Base-by-base conservation (phyloP, 208 protist genomes). In the Leishmania mexicana region DNA sequence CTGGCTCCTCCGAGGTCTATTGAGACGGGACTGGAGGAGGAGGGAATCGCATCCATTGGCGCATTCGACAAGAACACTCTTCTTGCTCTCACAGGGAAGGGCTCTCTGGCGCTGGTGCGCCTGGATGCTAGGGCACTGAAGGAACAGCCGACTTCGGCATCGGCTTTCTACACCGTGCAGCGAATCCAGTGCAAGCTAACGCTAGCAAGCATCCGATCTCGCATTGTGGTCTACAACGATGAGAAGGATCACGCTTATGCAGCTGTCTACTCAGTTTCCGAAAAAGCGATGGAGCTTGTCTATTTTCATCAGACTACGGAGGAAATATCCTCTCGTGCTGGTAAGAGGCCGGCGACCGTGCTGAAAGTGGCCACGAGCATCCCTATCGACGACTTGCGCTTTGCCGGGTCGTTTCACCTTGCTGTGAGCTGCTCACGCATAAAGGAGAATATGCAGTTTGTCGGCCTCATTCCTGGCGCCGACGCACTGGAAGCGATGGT, bases 341-440 rank as follows among this genome's bases (percentile, higher is more conserved):
- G 53, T 45, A 13, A 64, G 21, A n/a, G 24, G 70, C 6, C 38
- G 17, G 68, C 38, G 7, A 62, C 57, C 1, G 76, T 81, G 15
- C 51, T 75, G 65, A 60, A 72, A 40, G 40, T 88, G 28, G 19
- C 58, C 31, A 78, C 83, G 15, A 24, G 40, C n/a, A 68, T 83
- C 28, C 78, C 72, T 51, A 49, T 80, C 24, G 79, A 85, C n/a
- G 45, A 78, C 40, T 38, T 85, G 38, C 60, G 64, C 60, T 89
- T 89, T 70, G 80, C 77, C 1, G 86, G 86, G 5, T 53, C 79
- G 6, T 89, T 89, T 68, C 86, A 89, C 73, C 47, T 89, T 42
- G 81, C 73, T 54, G 75, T 84, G 24, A 81, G 62, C 57, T 81
- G 77, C 64, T 28, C 7, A 21, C 73, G 82, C 11, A 65, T 60